These are phyloP conservation scores for Pulveroboletus sp. DNA, from an alignment of 768 basidiomycete genomes.

Conservation along the genomic window DNA sequence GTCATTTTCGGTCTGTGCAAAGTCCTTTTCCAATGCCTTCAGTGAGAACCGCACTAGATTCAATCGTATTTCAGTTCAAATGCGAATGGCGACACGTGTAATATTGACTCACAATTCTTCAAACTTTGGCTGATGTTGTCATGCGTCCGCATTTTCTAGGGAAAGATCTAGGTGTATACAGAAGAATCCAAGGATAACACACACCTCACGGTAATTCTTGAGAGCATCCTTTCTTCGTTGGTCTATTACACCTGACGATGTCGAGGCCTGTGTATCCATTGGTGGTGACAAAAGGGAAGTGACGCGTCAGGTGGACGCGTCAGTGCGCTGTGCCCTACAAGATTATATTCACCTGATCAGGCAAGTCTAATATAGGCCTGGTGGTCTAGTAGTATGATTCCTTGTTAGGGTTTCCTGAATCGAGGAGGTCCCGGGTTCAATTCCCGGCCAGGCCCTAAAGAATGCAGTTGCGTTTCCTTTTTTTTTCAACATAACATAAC, in stretches of 20 bases:
- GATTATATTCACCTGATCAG: not conserved
- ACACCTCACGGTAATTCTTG: conserved; percentile 71
- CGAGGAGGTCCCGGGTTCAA: conserved; percentile 61
- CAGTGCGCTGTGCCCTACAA: conserved; percentile 4
- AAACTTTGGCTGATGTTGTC: conserved; percentile 81
- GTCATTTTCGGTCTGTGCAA: conserved; percentile 94
- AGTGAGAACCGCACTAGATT: conserved; percentile 83
- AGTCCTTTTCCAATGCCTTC: conserved; percentile 84
- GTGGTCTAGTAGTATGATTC: conserved; percentile 54
- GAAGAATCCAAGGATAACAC: conserved; percentile 3
- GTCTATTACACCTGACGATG: conserved; percentile 61
- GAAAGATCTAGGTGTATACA: conserved; percentile 1
- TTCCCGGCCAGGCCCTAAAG: conserved; percentile 49
- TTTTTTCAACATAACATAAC: too few species aligned
- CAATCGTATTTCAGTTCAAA: not conserved
- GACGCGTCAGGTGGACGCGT: conserved; percentile 24
- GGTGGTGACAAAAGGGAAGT: conserved; percentile 9
- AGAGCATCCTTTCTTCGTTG: conserved; percentile 70
- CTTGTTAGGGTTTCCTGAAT: conserved; percentile 43
- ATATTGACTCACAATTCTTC: conserved; percentile 70
- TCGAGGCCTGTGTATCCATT: conserved; percentile 35
- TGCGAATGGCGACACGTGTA: not conserved
- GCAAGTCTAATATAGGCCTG: conserved; percentile 28
- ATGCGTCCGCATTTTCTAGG: conserved; percentile 91
- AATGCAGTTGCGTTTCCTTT: not conserved